Conservation (phyloP, 495 filamentous ascomycete species). For the Schizothecium vesticola region DNA sequence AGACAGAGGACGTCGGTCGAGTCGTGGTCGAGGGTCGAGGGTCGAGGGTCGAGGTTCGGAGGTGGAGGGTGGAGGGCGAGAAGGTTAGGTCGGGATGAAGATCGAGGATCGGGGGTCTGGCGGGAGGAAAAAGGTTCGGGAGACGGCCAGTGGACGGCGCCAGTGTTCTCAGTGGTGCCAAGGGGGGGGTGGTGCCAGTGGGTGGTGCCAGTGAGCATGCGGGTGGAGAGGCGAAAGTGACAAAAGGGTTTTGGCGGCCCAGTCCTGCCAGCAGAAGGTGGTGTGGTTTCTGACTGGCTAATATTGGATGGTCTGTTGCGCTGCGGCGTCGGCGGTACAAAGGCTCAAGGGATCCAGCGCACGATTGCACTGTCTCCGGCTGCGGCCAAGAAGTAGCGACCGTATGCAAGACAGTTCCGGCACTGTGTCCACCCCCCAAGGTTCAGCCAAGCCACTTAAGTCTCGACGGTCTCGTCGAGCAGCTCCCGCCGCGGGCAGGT, state of each 20-base stretch:
- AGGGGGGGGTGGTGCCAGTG: neutral
- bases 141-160: neutral
- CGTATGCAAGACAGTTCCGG: neutral
- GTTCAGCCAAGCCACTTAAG: neutral
- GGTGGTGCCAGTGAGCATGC: neutral
- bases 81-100: constrained; percentile 1
- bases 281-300: constrained; percentile 12
- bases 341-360: constrained; percentile 6
- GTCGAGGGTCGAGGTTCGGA: neutral
- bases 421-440: constrained; percentile 3
- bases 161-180: neutral
- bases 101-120: neutral
- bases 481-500: neutral
- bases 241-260: constrained; percentile 13
- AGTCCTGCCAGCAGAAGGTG: neutral
- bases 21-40: neutral
- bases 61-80: neutral
- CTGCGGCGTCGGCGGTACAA: constrained; percentile 24
- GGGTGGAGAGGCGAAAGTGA: constrained; percentile 12
- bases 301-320: constrained; percentile 18
- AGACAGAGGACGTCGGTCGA: neutral
- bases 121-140: neutral
- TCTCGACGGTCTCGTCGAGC: neutral
- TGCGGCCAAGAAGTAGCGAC: neutral
- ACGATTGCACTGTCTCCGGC: constrained; percentile 4